phyloP scores from a whole-genome alignment of 345 rosid species.

The Gossypium ekmanianum region DNA sequence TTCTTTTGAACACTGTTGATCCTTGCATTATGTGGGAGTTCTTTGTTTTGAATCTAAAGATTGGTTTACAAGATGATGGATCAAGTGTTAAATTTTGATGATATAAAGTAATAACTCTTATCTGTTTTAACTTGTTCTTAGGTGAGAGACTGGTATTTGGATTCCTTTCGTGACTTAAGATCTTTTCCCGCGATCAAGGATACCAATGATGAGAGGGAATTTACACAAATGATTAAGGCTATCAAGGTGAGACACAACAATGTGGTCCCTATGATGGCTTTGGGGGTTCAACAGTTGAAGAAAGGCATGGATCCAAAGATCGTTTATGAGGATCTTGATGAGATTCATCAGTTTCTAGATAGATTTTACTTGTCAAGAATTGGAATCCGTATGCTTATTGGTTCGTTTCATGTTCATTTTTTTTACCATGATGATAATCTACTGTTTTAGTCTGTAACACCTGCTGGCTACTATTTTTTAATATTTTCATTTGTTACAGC shows the following conservation, averaged over 20 bases:
- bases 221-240: constrained; percentile 93
- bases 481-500: not conserved
- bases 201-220: constrained; percentile 59
- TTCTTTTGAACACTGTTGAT: not conserved
- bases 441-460: not conserved
- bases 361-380: constrained; percentile 93
- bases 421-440: not conserved
- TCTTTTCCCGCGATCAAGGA: constrained; percentile 82
- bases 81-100: not conserved
- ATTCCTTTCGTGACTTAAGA: constrained; percentile 89
- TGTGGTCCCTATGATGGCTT: constrained; percentile 97
- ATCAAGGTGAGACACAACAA: constrained; percentile 97
- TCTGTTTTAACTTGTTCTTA: constrained; percentile 23
- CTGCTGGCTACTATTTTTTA: not conserved
- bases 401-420: constrained; percentile 34
- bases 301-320: constrained; percentile 56
- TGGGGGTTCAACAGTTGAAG: constrained; percentile 94
- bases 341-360: constrained; percentile 92
- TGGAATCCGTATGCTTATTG: constrained; percentile 93
- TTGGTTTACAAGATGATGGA: not conserved
- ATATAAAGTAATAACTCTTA: not conserved
- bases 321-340: constrained; percentile 56
- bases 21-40: not conserved
- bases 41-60: constrained; percentile 6
- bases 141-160: constrained; percentile 99